Evolutionary conservation across 169 alveolate genomes (phyloP), one percentile per base, ranked within the genome.

Genomic region (Plasmodium sp.): DNA sequence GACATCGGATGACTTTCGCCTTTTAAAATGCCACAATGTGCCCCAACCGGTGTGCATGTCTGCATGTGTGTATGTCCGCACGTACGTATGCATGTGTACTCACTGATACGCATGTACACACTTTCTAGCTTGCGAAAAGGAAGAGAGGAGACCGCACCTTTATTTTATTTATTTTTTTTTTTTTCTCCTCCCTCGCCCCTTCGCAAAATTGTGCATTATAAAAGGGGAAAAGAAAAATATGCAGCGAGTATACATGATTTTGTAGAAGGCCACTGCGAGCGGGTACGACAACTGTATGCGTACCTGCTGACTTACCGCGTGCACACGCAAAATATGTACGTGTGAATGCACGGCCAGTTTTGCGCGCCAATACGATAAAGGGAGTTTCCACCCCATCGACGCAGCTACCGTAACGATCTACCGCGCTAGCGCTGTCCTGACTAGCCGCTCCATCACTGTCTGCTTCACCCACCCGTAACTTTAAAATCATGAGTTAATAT

Each of bases 401-500:
- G 36, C 75, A 62, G 75, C 31, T 27, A 62, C 3, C 34, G 75
- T 22, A 6, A 62, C 75, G 27, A 27, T 48, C 16, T 48, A 48
- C 58, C 5, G n/a, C n/a, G 12, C n/a, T 12, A 48, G 58, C n/a
- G 3, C n/a, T 39, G 45, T 4, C 7, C 7, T 39, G 7, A 39
- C 45, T 5, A 39, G 45, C 45, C 45, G 45, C 45, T 39, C 45
- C 45, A 39, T 56, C 27, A n/a, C 72, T 18, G 34, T n/a, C 75
- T 22, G 75, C 36, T 7, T 16, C 75, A 27, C 31, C 75, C 75
- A 62, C 14, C 34, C 31, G 41, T 79, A 79, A 79, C 84, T 79
- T 77, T 41, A 79, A 88, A 80, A 88, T 88, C 94, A 88, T 88
- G 94, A 88, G 67, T 56, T 88, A 88, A 88, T 88, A 73, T 88